These are phyloP conservation scores for Penicillium sp. DNA, from an alignment of 2,329 filamentous ascomycete species.

Conservation along the genomic window DNA sequence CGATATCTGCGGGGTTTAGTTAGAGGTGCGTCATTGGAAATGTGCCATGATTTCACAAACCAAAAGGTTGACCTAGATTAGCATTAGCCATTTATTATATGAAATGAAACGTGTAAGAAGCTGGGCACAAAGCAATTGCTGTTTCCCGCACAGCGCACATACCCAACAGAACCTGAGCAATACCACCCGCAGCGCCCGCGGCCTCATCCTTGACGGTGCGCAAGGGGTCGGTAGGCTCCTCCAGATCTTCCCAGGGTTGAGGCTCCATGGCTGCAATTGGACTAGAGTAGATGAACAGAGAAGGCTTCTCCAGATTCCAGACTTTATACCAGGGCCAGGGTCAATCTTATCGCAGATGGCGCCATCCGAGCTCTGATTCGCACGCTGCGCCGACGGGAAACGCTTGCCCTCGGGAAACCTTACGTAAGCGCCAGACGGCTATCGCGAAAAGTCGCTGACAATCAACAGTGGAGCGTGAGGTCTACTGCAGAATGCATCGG, in stretches of 20 bases:
- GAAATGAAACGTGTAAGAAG: not conserved
- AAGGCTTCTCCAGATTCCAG: not conserved
- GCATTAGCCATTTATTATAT: conserved; percentile 26
- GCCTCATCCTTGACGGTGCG: conserved; percentile 85
- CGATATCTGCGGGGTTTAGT: conserved; percentile 64
- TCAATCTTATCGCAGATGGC: conserved; percentile 17
- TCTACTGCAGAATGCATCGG: conserved; percentile 33
- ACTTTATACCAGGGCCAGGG: conserved; percentile 1
- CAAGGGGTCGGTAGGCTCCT: conserved; percentile 42
- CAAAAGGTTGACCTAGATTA: conserved; percentile 61
- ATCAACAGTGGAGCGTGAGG: conserved; percentile 16
- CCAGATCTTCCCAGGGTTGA: conserved; percentile 36
- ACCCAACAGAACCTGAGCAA: conserved; percentile 94
- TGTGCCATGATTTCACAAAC: conserved; percentile 41
- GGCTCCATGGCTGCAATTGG: conserved; percentile 28
- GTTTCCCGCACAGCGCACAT: conserved; percentile 38
- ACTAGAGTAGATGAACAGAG: not conserved
- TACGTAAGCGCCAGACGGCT: conserved; percentile 12
- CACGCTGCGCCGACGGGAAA: conserved; percentile 27
- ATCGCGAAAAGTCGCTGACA: conserved; percentile 12
- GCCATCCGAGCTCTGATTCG: conserved; percentile 33
- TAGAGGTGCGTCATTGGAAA: conserved; percentile 5
- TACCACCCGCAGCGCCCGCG: conserved; percentile 83
- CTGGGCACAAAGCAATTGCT: not conserved
- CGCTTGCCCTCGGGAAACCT: conserved; percentile 13